Conservation (phyloP, 768 basidiomycete genomes). For the Trametes maxima region DNA sequence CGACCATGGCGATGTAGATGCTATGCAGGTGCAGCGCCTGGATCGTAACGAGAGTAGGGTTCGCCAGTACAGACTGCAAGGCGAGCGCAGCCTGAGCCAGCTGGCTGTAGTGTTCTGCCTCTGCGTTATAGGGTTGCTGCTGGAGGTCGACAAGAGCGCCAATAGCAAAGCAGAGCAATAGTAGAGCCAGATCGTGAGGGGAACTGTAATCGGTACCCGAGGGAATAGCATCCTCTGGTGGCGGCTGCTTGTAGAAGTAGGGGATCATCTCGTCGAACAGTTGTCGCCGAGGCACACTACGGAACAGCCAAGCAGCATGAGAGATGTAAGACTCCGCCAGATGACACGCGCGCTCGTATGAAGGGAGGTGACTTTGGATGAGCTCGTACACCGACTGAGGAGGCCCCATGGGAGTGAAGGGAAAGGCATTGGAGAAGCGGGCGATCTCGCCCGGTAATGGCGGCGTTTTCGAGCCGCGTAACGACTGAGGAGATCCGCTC, state of each 20-base stretch:
- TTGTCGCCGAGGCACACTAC: conserved; percentile 48
- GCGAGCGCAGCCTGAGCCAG: conserved; percentile 66
- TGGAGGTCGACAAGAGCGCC: conserved; percentile 35
- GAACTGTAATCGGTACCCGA: conserved; percentile 39
- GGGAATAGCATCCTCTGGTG: conserved; percentile 26
- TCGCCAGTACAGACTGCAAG: conserved; percentile 69
- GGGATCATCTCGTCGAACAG: conserved; percentile 67
- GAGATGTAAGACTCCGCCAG: conserved; percentile 49
- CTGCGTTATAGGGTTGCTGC: conserved; percentile 36
- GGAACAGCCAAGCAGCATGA: conserved; percentile 56
- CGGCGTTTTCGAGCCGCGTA: conserved; percentile 33
- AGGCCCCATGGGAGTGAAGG: conserved; percentile 62
- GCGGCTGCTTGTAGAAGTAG: conserved; percentile 50
- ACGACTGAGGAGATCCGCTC: conserved; percentile 32
- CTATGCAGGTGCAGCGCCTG: conserved; percentile 70
- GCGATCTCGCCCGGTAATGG: conserved; percentile 36
- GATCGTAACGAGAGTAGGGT: conserved; percentile 69
- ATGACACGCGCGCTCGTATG: conserved; percentile 49
- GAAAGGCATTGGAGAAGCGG: conserved; percentile 63
- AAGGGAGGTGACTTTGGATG: conserved; percentile 56
- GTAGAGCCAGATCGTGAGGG: conserved; percentile 37
- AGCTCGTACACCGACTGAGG: conserved; percentile 48
- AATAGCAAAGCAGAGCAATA: conserved; percentile 36
- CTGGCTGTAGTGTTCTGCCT: conserved; percentile 63
- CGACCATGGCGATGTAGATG: conserved; percentile 71